Percentiles rank a stretch among this genome's conserved stretches.
Evolutionary conservation across 1,139 yeast species (phyloP).

Genomic region (Saccharomyces uvarum): DNA sequence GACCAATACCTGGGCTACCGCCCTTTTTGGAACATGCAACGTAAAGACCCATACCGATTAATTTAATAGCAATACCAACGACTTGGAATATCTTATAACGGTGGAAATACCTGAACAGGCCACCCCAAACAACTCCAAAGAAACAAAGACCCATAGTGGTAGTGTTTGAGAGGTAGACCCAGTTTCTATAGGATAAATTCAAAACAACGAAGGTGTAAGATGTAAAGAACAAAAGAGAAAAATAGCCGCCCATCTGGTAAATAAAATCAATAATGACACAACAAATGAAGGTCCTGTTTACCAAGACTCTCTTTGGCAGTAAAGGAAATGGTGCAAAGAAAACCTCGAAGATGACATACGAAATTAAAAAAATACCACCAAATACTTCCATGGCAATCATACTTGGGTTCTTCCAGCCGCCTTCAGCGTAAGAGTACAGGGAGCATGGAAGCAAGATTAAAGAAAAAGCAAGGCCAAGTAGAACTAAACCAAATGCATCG

Average conservation of each 20-base stretch:
- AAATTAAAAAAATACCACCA: constrained; percentile 32
- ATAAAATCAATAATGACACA: constrained; percentile 31
- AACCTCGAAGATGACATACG: constrained; percentile 29
- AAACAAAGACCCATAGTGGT: constrained; percentile 33
- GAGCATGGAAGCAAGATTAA: constrained; percentile 35
- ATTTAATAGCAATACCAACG: constrained; percentile 29
- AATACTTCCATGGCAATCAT: constrained; percentile 36
- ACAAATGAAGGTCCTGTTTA: constrained; percentile 34
- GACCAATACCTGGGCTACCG: constrained; percentile 25
- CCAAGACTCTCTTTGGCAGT: constrained; percentile 33
- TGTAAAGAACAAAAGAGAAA: constrained; percentile 27
- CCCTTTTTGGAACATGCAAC: constrained; percentile 18
- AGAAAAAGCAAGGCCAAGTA: constrained; percentile 35
- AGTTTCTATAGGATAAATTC: constrained; percentile 28
- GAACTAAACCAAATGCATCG: constrained; percentile 35
- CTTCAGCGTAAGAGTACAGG: constrained; percentile 28
- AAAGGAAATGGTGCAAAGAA: constrained; percentile 32
- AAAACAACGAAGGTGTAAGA: constrained; percentile 29
- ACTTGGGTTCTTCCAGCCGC: constrained; percentile 35
- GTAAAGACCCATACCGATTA: constrained; percentile 30
- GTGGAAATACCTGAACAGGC: constrained; percentile 29
- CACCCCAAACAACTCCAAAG: constrained; percentile 34
- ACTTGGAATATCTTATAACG: constrained; percentile 33
- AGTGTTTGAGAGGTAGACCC: constrained; percentile 35
- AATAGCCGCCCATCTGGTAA: constrained; percentile 28